A percentile compares a stretch with the other conserved stretches of the same genome.
These are phyloP conservation scores for Steccherinum ochraceum DNA, from an alignment of 768 basidiomycete genomes.

Conservation along the genomic window DNA sequence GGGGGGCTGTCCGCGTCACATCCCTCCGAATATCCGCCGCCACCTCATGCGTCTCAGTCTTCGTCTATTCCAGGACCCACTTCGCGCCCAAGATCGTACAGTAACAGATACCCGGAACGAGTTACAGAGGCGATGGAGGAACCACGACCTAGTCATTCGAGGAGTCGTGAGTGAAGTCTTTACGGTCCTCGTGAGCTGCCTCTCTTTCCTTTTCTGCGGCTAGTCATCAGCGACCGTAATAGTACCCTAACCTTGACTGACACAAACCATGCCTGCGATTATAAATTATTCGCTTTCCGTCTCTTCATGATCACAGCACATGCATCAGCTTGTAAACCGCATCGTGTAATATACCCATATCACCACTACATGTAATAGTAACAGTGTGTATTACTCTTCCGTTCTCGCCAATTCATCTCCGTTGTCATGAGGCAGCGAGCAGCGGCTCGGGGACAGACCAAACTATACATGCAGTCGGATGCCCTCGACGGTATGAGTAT, in stretches of 20 bases:
- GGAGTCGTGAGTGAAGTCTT: neutral
- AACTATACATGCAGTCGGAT: too few species aligned
- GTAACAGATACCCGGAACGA: neutral
- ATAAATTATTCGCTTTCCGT: neutral
- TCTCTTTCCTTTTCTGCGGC: neutral
- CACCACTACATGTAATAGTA: neutral
- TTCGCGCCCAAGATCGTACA: neutral
- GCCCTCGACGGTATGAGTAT: too few species aligned
- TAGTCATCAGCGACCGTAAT: neutral
- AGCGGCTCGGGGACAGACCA: too few species aligned
- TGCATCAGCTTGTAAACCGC: neutral
- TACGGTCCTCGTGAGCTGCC: neutral
- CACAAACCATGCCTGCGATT: too few species aligned
- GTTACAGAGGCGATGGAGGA: neutral
- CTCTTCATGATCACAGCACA: too few species aligned
- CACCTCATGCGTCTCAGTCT: neutral
- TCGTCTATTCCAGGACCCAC: neutral
- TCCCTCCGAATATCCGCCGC: neutral
- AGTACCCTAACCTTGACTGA: neutral
- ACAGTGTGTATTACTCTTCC: neutral
- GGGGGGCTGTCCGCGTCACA: neutral
- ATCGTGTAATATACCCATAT: neutral
- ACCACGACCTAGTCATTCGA: neutral
- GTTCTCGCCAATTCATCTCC: neutral
- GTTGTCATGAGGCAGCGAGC: too few species aligned